A percentile compares a stretch with the other conserved stretches of the same genome.
Evolutionary conservation across 2,329 filamentous ascomycete species (phyloP).

Genomic region (Alternaria sp.): DNA sequence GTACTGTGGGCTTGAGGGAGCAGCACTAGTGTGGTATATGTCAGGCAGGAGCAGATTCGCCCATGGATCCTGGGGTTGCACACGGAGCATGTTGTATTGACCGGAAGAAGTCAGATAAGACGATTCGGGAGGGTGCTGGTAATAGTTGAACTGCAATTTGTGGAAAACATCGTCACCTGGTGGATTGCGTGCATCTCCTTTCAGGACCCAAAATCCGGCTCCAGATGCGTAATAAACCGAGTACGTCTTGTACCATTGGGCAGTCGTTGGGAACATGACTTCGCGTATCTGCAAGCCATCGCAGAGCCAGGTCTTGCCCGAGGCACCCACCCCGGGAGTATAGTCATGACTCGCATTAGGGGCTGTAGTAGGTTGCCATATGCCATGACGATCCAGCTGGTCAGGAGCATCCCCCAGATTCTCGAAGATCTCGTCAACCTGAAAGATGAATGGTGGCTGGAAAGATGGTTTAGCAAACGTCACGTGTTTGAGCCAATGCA

Average conservation of each 20-base stretch:
- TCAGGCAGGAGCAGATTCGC: constrained; percentile 34
- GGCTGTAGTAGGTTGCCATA: constrained; percentile 29
- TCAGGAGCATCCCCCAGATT: not conserved
- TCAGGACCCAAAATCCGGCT: constrained; percentile 33
- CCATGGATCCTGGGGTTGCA: constrained; percentile 29
- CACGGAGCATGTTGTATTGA: constrained; percentile 17
- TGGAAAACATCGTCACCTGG: constrained; percentile 22
- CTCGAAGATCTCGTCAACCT: constrained; percentile 39
- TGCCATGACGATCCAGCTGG: constrained; percentile 2
- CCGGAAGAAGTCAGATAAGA: constrained; percentile 38
- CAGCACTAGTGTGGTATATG: constrained; percentile 21
- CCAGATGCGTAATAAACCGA: constrained; percentile 35
- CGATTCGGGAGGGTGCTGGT: constrained; percentile 11
- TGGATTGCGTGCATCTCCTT: constrained; percentile 23
- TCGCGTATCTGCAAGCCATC: constrained; percentile 20
- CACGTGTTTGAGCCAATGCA: not conserved
- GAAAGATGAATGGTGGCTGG: constrained; percentile 36
- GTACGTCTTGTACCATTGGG: constrained; percentile 16
- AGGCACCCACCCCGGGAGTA: constrained; percentile 15
- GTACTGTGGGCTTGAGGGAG: not conserved
- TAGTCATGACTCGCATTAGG: not conserved
- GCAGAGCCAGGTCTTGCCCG: constrained; percentile 27
- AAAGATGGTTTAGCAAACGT: not conserved
- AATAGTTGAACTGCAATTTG: constrained; percentile 36
- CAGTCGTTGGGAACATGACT: not conserved